Base-by-base conservation (phyloP, 2,329 filamentous ascomycete genomes). In the Aspergillus ochraceus region DNA sequence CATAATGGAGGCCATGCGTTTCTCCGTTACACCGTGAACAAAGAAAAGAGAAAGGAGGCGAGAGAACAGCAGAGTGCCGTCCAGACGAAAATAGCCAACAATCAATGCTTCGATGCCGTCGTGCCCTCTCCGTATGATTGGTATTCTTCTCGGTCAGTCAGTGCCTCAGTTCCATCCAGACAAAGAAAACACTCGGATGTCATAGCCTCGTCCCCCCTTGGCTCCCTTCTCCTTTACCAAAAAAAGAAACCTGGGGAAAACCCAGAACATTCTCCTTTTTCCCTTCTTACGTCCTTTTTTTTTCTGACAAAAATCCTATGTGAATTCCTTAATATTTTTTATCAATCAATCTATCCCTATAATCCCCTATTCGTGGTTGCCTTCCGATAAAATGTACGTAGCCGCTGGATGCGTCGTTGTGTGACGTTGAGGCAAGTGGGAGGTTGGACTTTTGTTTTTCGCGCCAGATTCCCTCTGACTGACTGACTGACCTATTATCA, bases 371-470 rank as follows among this genome's bases (percentile, higher is more conserved):
- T 65, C 58, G 60, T 62, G 60, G 60, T 59, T 52, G 45, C 49
- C 57, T 65, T 64, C 62, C 64, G 60, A 50, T 22, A 55, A 58
- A 24, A 61, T 68, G 66, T 62, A 65, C 20, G 58, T 64, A 67
- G 62, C 65, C 65, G 66, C 61, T 61, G 55, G 50, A 60, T 66
- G 63, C 64, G 65, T 67, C 65, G 65, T 67, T 63, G 65, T 67
- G 60, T 60, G 50, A 67, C 65, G 47, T n/a, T 57, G 52, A 30
- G 51, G 49, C 50, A 42, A 55, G 52, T 32, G 57, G 39, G n/a
- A 50, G 36, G 47, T 54, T 52, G 46, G 42, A 45, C 39, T 14
- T 36, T 55, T 8, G 26, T 9, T 29, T 29, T 29, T 42, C 22
- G 36, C 39, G 22, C 55, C 39, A 32, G 51, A 42, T 26, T 55